Evolutionary conservation across 23 red algal genomes (phyloP).

Genomic region (Gracilariopsis chorda): DNA sequence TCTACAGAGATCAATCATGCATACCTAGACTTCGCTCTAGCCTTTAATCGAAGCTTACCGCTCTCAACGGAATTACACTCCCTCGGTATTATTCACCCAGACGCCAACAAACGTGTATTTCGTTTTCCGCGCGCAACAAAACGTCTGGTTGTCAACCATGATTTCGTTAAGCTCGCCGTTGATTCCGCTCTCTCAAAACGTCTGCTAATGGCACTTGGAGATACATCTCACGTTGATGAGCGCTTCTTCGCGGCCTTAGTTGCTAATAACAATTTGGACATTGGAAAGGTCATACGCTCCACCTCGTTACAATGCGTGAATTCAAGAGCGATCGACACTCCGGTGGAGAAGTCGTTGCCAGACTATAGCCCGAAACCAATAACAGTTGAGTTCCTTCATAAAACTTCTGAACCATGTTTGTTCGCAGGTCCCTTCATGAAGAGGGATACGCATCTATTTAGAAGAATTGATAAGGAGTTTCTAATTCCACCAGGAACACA

Average conservation of each 20-base stretch:
- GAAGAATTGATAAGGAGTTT: slow-evolving; percentile 35
- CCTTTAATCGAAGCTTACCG: slow-evolving; percentile 26
- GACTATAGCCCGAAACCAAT: neutral
- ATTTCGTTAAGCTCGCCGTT: slow-evolving; percentile 22
- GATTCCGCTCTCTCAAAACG: slow-evolving; percentile 47
- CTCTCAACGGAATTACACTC: neutral
- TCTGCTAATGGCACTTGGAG: slow-evolving; percentile 26
- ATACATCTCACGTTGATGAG: slow-evolving; percentile 37
- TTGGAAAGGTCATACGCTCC: slow-evolving; percentile 10
- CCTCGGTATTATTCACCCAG: neutral
- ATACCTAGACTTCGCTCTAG: neutral
- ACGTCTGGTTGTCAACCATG: slow-evolving; percentile 26
- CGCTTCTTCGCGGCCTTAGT: slow-evolving; percentile 44
- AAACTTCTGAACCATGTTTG: slow-evolving; percentile 20
- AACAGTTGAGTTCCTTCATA: slow-evolving; percentile 14
- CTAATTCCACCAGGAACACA: slow-evolving; percentile 50
- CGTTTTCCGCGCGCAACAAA: slow-evolving; percentile 3
- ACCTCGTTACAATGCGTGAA: slow-evolving; percentile 51
- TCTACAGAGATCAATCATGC: neutral
- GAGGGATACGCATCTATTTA: neutral
- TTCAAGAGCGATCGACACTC: neutral
- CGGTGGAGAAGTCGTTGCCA: neutral
- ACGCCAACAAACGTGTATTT: neutral
- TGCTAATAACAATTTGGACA: neutral
- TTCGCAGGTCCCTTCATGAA: slow-evolving; percentile 19